phyloP scores from a whole-genome alignment of 1,284 basidiomycete species.

The Paramarasmius palmivorus region DNA sequence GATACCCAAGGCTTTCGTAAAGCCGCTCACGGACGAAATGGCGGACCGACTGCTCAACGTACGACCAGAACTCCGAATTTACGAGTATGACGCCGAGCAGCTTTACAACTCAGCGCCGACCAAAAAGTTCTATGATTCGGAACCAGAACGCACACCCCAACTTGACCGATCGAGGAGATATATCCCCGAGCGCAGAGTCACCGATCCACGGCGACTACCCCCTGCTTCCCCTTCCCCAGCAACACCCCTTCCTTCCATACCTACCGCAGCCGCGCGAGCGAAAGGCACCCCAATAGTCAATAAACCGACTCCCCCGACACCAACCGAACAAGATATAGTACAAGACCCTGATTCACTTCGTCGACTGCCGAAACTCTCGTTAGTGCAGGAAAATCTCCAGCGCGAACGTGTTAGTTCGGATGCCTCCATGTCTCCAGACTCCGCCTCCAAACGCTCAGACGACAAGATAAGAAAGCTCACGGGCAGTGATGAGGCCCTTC shows the following conservation, averaged over 20 bases:
- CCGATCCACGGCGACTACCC: not conserved
- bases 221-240: conserved; percentile 42
- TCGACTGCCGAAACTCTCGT: conserved; percentile 9
- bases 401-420: not conserved
- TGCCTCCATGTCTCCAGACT: conserved; percentile 17
- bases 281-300: conserved; percentile 20
- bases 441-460: conserved; percentile 22
- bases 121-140: conserved; percentile 17
- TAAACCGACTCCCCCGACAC: conserved; percentile 33
- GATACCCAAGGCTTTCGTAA: conserved; percentile 66
- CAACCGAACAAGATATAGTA: conserved; percentile 9
- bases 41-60: conserved; percentile 42
- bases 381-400: conserved; percentile 8
- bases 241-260: conserved; percentile 41
- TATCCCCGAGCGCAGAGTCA: not conserved
- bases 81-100: conserved; percentile 48
- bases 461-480: conserved; percentile 44
- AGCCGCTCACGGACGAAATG: conserved; percentile 44
- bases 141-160: not conserved
- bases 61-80: conserved; percentile 40
- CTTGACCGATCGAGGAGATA: not conserved
- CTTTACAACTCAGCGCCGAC: conserved; percentile 41
- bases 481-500: conserved; percentile 45
- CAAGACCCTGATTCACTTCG: conserved; percentile 3
- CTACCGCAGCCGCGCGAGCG: conserved; percentile 17